Percentiles rank a stretch among this genome's conserved stretches.
Conservation (phyloP, 495 filamentous ascomycete genomes). For the Aspergillus bridgeri region DNA sequence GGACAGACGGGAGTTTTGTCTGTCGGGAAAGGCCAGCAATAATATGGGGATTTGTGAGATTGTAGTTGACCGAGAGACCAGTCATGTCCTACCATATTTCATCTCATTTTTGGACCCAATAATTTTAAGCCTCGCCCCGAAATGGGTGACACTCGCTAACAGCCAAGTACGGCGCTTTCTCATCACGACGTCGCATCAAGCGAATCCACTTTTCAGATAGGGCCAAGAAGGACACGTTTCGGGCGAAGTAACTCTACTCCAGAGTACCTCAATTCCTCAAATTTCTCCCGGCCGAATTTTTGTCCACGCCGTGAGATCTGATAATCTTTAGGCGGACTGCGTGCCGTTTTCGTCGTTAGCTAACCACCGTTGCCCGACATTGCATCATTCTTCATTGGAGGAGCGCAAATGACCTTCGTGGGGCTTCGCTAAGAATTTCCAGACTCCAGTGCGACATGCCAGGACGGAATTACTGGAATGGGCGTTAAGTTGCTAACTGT, state of each 20-base stretch:
- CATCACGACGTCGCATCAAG: neutral
- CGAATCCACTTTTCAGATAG: neutral
- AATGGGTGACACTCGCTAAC: neutral
- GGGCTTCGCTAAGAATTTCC: neutral
- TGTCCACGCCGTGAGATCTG: neutral
- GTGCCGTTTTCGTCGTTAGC: no score
- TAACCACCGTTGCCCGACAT: neutral
- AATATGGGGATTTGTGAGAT: neutral
- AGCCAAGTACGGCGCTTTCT: neutral
- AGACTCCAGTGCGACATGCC: neutral
- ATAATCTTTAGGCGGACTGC: neutral
- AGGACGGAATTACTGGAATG: conserved; percentile 1
- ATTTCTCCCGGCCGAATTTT: neutral
- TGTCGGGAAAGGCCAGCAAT: neutral
- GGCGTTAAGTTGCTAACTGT: neutral
- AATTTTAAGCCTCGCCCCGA: neutral
- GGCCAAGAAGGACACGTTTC: neutral
- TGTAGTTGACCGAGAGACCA: neutral
- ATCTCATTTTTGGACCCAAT: neutral
- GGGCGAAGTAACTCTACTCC: neutral
- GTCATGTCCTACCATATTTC: neutral
- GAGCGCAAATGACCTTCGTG: conserved; percentile 2
- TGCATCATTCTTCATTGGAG: neutral
- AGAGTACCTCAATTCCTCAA: no score
- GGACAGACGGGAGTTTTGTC: conserved; percentile 1